These are phyloP conservation scores for Pseudocercospora cruenta DNA, from an alignment of 2,329 filamentous ascomycete species.

Conservation along the genomic window DNA sequence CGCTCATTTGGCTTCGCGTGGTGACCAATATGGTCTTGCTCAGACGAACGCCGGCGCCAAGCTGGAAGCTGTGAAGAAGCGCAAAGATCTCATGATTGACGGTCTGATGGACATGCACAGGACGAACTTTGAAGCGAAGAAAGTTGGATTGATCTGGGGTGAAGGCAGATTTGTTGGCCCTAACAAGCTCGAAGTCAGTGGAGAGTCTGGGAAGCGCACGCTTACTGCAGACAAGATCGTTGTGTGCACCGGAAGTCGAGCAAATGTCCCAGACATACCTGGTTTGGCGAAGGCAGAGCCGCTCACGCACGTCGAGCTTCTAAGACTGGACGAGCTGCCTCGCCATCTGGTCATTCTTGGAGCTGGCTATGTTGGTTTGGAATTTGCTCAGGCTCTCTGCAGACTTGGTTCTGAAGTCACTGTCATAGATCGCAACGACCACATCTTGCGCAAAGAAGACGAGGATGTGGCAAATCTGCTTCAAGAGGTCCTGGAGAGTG, in stretches of 20 bases:
- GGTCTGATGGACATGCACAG: background rate
- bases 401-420: slow-evolving; percentile 15
- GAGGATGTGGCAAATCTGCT: slow-evolving; percentile 1
- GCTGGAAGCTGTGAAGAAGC: slow-evolving; percentile 1
- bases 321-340: slow-evolving; percentile 10
- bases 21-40: background rate
- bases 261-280: slow-evolving; percentile 7
- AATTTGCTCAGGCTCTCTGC: slow-evolving; percentile 14
- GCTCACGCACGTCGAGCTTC: slow-evolving; percentile 15
- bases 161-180: slow-evolving; percentile 7
- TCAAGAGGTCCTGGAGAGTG: background rate
- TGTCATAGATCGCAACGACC: background rate
- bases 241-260: slow-evolving; percentile 11
- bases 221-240: slow-evolving; percentile 10
- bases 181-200: slow-evolving; percentile 7
- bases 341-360: slow-evolving; percentile 16
- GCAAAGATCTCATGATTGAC: slow-evolving; percentile 12
- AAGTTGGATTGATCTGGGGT: slow-evolving; percentile 13
- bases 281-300: slow-evolving; percentile 3
- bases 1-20: background rate
- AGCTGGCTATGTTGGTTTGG: slow-evolving; percentile 17
- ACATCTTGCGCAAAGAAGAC: slow-evolving; percentile 13
- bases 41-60: background rate
- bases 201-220: background rate
- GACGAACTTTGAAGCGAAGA: background rate